Evolutionary conservation across 139 green algal species (phyloP), one percentile per base, ranked within the genome.

Genomic region (Picochlorum sp.): DNA sequence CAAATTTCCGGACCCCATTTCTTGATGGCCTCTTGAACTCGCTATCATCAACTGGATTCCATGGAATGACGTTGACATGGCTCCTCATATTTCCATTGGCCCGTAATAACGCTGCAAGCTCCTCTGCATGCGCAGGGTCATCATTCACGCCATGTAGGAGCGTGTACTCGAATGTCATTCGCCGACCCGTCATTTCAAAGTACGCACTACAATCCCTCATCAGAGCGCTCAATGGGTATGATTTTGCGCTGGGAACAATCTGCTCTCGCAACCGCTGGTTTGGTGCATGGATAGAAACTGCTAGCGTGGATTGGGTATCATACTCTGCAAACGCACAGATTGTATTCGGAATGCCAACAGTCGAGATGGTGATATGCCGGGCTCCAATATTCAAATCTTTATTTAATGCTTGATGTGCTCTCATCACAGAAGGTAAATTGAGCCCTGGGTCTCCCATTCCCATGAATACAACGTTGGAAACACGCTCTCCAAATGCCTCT

Each of bases 101-200:
- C 3, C 65, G 66, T 69, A 98, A 81, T 72, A 97, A 66, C 21
- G 15, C 49, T 1, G 70, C 79, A 50, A 98, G 79, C 81, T 95
- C 80, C 51, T 74, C 28, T 0, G 90, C 90, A 78, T 90, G 78
- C 30, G 76, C 41, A 1, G 66, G 41, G 3, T 47, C 34, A 65
- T 96, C 89, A 56, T 97, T 97, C 32, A 91, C 74, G 24, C 84
- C 88, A 2, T 60, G 54, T 58, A 99, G 71, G 11, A 99, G 82
- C 1, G 87, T 95, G 84, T 98, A 98, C 76, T 99, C 94, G 63
- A 98, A 98, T 2, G 84, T 95, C 3, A 99, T 81, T 2, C 94
- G 73, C 3, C 92, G 76, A 32, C 88, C 82, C 1, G 92, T 97
- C 28, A 68, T 38, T 61, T 64, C 63, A 63, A 88, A 92, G 74